Conservation (phyloP, 768 basidiomycete genomes). For the Chiua virens region DNA sequence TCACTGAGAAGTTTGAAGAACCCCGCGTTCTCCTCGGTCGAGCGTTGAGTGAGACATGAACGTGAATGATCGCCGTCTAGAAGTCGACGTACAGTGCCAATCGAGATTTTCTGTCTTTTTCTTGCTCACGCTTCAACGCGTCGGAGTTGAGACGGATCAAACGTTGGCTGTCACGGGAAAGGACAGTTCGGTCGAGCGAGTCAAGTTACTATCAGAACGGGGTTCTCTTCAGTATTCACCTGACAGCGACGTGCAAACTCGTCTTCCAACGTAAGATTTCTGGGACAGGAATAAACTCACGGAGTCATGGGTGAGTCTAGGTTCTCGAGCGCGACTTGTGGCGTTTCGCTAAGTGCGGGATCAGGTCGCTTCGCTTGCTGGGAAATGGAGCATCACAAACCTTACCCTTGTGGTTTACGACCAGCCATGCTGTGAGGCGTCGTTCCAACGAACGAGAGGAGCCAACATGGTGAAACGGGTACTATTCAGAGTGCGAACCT, state of each 20-base stretch:
- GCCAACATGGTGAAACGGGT: too few species aligned
- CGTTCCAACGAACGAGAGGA: too few species aligned
- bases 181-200: background rate
- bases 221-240: too few species aligned
- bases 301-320: too few species aligned
- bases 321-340: slow-evolving; percentile 6
- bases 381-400: background rate
- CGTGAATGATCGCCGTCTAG: background rate
- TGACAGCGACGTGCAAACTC: too few species aligned
- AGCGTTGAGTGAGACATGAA: background rate
- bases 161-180: background rate
- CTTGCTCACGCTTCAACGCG: background rate
- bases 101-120: background rate
- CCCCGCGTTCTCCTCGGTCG: background rate
- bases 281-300: background rate
- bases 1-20: background rate
- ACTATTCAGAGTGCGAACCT: background rate
- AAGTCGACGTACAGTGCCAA: background rate
- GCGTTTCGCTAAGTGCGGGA: slow-evolving; percentile 5
- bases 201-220: background rate
- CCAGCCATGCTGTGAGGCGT: too few species aligned
- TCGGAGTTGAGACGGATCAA: background rate
- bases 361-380: slow-evolving; percentile 18
- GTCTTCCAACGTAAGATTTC: too few species aligned
- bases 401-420: background rate